Base-by-base conservation (phyloP, 148 eudicot genomes). In the Drosera capensis region DNA sequence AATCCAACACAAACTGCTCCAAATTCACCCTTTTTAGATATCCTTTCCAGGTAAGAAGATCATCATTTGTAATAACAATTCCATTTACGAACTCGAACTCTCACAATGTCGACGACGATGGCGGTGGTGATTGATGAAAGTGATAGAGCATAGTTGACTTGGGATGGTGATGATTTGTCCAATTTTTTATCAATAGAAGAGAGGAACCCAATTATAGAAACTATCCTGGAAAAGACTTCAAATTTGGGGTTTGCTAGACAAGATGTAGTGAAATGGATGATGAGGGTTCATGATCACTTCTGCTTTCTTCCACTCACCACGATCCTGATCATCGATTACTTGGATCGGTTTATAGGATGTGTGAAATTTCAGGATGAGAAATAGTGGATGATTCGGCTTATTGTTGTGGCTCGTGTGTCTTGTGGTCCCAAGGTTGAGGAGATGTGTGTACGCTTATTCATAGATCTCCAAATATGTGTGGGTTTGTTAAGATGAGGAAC, bases 401-500 rank as follows among this genome's bases (percentile, higher is more conserved):
- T 63, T 58, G 59, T 74, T 40, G 85, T 78, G 18, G 60, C 80
- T 48, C 74, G 77, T 47, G 58, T 73, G 17, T 78, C 85, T 43
- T 46, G 73, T 25, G 85, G 80, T 61, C 77, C 85, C 13, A 78
- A 78, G 53, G 71, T 78, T 45, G 85, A 78, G 50, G 85, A 78
- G 54, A 74, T 67, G 44, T 57, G 64, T 23, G 85, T 72, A 1
- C 73, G 75, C 12, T 73, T 71, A 7, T 71, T 69, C 8, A 15
- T 74, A 34, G 79, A 79, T 65, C 64, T 79, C 45, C 80, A 76
- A 62, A 77, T 80, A 65, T 45, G 84, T 53, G n/a, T 14, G n/a
- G n/a, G 8, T 16, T n/a, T n/a, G n/a, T n/a, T n/a, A n/a, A n/a
- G n/a, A n/a, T n/a, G n/a, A n/a, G n/a, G n/a, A n/a, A n/a, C n/a